Base-by-base conservation (phyloP, 306 rosid species). In the Trichosanthes truncata region DNA sequence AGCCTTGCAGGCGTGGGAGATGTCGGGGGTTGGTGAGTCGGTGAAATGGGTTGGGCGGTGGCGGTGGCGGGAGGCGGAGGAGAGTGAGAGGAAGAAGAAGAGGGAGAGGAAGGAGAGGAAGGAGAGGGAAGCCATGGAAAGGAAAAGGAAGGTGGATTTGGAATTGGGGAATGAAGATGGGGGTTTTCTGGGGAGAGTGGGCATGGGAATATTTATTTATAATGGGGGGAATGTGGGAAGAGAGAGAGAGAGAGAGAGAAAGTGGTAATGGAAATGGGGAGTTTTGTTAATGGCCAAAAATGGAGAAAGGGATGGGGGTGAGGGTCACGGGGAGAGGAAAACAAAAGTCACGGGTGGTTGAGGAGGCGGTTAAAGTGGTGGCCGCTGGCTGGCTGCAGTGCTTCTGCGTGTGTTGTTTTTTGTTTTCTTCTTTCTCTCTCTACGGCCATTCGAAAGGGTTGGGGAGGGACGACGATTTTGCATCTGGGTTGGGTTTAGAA, bases 1-100 rank as follows among this genome's bases (percentile, higher is more conserved):
- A 66, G 97, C 96, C 9, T 84, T 81, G 83, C 99, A 95, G 76
- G 91, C 96, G 5, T 76, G 90, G 81, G 26, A 35, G n/a, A 90
- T 85, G 20, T 11, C 74, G 10, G 17, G 3, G 80, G 45, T 0
- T 0, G 85, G 25, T 2, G 52, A 3, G 0, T 13, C 2, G 9
- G 17, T n/a, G 68, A 49, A 74, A 5, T 31, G 46, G 7, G 78
- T 18, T 2, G 77, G 23, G 5, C 1, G 75, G 21, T 63, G 25
- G 68, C 4, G 63, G 38, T 4, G 25, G 40, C 1, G n/a, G 41
- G 86, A 0, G 78, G 93, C 82, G 84, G 94, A 83, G 83, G 89
- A 78, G 79, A 84, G 76, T 4, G 86, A 63, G 83, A 86, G 36
- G 87, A 86, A 60, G 80, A 86, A 72, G n/a, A 83, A 59, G 63